These are phyloP conservation scores for Ogataea glucozyma DNA, from an alignment of 805 yeast genomes.

Conservation along the genomic window DNA sequence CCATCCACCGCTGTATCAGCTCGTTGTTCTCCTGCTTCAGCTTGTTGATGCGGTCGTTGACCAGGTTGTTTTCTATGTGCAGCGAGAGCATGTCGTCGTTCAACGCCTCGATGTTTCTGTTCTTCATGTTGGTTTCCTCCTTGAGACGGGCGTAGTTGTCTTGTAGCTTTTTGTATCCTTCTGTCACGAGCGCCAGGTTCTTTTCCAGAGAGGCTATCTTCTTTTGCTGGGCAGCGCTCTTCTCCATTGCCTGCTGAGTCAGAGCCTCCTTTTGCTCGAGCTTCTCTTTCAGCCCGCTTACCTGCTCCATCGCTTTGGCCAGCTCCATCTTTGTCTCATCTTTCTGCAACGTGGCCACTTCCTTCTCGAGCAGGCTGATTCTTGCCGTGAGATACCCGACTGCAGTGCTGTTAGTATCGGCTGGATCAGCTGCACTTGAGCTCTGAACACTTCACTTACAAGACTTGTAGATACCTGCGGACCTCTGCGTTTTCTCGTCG, in stretches of 20 bases:
- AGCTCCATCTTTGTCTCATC: slow-evolving; percentile 22
- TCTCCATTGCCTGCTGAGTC: slow-evolving; percentile 12
- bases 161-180: slow-evolving; percentile 27
- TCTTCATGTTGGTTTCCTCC: slow-evolving; percentile 40
- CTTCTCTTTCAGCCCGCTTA: slow-evolving; percentile 10
- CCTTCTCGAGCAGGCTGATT: slow-evolving; percentile 15
- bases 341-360: slow-evolving; percentile 15
- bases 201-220: slow-evolving; percentile 18
- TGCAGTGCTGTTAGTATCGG: slow-evolving; percentile 12
- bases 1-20: slow-evolving; percentile 46
- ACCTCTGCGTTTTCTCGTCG: slow-evolving; percentile 17
- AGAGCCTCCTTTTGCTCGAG: slow-evolving; percentile 4
- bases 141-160: slow-evolving; percentile 22
- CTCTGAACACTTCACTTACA: slow-evolving; percentile 26
- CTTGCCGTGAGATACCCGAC: slow-evolving; percentile 18
- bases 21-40: slow-evolving; percentile 41
- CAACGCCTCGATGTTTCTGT: slow-evolving; percentile 47
- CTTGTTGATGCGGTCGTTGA: slow-evolving; percentile 35
- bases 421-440: not conserved
- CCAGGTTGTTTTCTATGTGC: slow-evolving; percentile 51
- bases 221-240: slow-evolving; percentile 10
- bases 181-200: slow-evolving; percentile 23
- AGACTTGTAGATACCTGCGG: slow-evolving; percentile 20
- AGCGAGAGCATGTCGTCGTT: slow-evolving; percentile 51
- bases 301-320: slow-evolving; percentile 14